These are phyloP conservation scores for Anastatica hierochuntica DNA, from an alignment of 345 rosid species.

Conservation along the genomic window DNA sequence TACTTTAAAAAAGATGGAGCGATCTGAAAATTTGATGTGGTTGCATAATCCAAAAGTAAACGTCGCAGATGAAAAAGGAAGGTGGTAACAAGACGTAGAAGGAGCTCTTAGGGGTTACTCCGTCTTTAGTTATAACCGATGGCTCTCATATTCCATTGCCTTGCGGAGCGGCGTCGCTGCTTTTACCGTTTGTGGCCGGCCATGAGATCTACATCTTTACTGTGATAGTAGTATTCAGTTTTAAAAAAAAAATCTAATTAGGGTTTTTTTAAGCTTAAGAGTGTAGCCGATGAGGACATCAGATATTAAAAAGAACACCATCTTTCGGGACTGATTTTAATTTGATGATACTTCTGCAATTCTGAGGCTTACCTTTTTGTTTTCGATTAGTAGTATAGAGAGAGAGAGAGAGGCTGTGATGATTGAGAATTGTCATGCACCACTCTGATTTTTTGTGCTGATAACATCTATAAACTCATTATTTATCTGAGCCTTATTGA, in stretches of 20 bases:
- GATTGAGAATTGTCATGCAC: slow-evolving; percentile 27
- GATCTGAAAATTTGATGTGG: no score
- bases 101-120: slow-evolving; percentile 20
- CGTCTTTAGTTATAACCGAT: background rate
- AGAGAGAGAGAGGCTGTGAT: slow-evolving; percentile 6
- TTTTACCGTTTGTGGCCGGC: slow-evolving; percentile 31
- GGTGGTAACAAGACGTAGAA: no score
- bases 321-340: slow-evolving; percentile 27
- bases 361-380: slow-evolving; percentile 6
- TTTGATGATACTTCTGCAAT: slow-evolving; percentile 18
- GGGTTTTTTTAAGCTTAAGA: background rate
- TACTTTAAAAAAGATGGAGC: no score
- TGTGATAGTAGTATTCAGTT: background rate
- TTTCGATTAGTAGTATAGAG: no score
- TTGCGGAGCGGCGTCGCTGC: slow-evolving; percentile 34
- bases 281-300: slow-evolving; percentile 15
- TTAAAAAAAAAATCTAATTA: background rate
- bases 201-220: slow-evolving; percentile 22
- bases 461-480: slow-evolving; percentile 25
- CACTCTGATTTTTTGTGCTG: slow-evolving; percentile 27
- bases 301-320: slow-evolving; percentile 22
- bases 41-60: no score
- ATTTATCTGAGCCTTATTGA: slow-evolving; percentile 16
- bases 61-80: no score
- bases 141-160: slow-evolving; percentile 31